Evolutionary conservation across 1,284 basidiomycete species (phyloP).

Genomic region (Gomphus bonarii): DNA sequence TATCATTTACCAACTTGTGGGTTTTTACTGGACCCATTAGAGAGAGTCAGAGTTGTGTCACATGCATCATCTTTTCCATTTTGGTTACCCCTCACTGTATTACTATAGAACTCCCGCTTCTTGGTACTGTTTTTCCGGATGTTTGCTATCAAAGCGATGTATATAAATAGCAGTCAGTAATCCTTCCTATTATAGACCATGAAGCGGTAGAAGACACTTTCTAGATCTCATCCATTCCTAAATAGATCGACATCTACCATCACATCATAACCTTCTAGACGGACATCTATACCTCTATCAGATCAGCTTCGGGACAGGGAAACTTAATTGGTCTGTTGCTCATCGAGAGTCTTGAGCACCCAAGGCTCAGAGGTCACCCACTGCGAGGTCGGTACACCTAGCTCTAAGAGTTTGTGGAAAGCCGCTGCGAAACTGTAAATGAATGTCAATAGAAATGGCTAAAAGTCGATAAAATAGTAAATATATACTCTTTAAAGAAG

Average conservation of each 20-base stretch:
- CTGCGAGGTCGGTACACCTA: slow-evolving; percentile 78
- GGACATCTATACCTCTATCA: neutral
- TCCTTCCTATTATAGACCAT: neutral
- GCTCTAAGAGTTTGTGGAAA: slow-evolving; percentile 73
- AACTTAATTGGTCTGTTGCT: slow-evolving; percentile 29
- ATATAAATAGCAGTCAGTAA: neutral
- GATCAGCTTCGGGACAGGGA: neutral
- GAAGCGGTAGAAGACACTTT: neutral
- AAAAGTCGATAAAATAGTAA: slow-evolving; percentile 1
- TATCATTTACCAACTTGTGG: neutral
- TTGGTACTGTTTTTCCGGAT: no score
- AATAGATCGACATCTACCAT: neutral
- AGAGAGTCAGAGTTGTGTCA: no score
- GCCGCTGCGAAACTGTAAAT: slow-evolving; percentile 64
- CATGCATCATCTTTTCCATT: no score
- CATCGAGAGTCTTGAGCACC: slow-evolving; percentile 55
- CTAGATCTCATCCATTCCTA: neutral
- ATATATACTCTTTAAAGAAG: slow-evolving; percentile 82
- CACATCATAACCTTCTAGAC: neutral
- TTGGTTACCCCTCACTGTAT: neutral
- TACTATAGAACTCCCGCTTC: neutral
- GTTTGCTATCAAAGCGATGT: no score
- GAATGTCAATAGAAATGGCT: neutral
- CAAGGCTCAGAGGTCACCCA: slow-evolving; percentile 62
- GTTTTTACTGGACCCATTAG: no score